phyloP scores from a whole-genome alignment of 805 yeast genomes.

The Blastobotrys americana region DNA sequence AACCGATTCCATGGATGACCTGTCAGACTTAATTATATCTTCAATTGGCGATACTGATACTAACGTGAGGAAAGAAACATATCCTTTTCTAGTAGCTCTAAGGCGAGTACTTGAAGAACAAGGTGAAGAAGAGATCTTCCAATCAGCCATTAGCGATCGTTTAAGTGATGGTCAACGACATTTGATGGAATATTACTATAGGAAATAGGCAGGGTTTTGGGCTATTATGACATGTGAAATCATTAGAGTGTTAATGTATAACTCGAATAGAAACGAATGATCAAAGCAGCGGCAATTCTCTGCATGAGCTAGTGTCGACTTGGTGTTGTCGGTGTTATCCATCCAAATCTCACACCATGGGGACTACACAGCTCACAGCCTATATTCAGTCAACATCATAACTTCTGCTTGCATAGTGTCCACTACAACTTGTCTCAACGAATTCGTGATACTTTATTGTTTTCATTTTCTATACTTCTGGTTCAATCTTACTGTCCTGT shows the following conservation, averaged over 20 bases:
- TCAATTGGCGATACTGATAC: conserved; percentile 19
- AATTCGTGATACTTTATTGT: too few species aligned
- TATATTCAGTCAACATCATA: neutral
- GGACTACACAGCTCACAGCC: neutral
- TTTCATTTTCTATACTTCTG: too few species aligned
- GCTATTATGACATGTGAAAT: too few species aligned
- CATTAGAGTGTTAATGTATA: too few species aligned
- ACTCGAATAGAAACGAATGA: neutral
- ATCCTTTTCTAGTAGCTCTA: conserved; percentile 21
- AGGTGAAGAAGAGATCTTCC: conserved; percentile 10
- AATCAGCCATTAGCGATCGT: conserved; percentile 9
- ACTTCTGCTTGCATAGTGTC: too few species aligned
- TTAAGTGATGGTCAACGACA: conserved; percentile 26
- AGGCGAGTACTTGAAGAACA: conserved; percentile 12
- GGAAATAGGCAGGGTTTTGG: too few species aligned
- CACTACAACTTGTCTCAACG: too few species aligned
- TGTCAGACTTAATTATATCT: conserved; percentile 9
- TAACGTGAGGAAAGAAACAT: conserved; percentile 26
- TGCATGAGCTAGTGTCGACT: too few species aligned
- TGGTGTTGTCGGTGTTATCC: too few species aligned
- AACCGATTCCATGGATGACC: conserved; percentile 1
- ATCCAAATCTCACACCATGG: too few species aligned
- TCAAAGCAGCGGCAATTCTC: neutral
- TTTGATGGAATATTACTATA: conserved; percentile 22
- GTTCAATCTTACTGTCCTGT: too few species aligned